phyloP scores from a whole-genome alignment of 177 flowering plant genomes.

The Vitis hybrid region DNA sequence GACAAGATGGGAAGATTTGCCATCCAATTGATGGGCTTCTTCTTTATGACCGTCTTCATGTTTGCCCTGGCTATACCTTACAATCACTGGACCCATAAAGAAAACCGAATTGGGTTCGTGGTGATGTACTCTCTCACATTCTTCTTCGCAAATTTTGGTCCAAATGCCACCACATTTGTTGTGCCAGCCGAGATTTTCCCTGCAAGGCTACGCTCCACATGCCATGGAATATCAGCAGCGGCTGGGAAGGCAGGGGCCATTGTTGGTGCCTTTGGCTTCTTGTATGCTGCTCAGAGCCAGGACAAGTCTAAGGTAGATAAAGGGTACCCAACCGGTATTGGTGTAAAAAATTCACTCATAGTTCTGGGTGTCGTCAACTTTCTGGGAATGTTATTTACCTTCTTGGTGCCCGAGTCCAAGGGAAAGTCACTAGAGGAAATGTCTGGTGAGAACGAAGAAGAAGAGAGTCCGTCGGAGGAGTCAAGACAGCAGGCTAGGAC shows the following conservation, averaged over 20 bases:
- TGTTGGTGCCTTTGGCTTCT: constrained; percentile 28
- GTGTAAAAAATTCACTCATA: constrained; percentile 24
- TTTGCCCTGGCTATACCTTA: constrained; percentile 36
- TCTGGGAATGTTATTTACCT: constrained; percentile 35
- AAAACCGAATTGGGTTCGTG: constrained; percentile 10
- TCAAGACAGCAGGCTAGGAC: constrained; percentile 11
- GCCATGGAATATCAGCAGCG: constrained; percentile 37
- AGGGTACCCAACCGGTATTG: constrained; percentile 36
- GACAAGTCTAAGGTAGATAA: constrained; percentile 20
- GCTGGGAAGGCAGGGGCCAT: constrained; percentile 36
- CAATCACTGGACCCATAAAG: constrained; percentile 26
- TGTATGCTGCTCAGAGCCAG: constrained; percentile 26
- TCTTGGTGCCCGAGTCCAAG: constrained; percentile 50
- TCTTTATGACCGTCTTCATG: constrained; percentile 38
- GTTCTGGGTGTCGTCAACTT: constrained; percentile 30
- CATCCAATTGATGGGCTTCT: constrained; percentile 33
- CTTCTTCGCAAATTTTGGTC: constrained; percentile 34
- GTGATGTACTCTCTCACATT: constrained; percentile 17
- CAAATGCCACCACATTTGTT: constrained; percentile 32
- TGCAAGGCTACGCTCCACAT: constrained; percentile 30
- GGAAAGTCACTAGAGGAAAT: constrained; percentile 52
- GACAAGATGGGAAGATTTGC: constrained; percentile 29
- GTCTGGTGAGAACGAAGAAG: constrained; percentile 39
- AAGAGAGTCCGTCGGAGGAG: constrained; percentile 1
- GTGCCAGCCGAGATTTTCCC: constrained; percentile 1